A percentile compares a stretch with the other conserved stretches of the same genome.
Conservation (phyloP, 345 rosid species). For the Jatropha curcas region DNA sequence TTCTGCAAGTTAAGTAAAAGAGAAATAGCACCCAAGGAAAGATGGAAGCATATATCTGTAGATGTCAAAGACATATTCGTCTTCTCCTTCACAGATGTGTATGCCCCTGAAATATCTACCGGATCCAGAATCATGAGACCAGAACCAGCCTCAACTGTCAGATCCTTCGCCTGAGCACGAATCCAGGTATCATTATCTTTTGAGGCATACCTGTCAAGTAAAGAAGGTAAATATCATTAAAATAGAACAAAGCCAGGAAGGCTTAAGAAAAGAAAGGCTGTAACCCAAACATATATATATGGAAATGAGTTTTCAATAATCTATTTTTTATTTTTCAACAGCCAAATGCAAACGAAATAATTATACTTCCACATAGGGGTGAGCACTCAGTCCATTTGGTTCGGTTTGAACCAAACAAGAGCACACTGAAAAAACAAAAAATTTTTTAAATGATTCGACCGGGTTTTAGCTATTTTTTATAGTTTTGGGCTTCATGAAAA, state of each 20-base stretch:
- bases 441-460: too few species aligned
- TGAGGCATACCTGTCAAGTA: slow-evolving; percentile 73
- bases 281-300: background rate
- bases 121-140: slow-evolving; percentile 92
- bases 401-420: too few species aligned
- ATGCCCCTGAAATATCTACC: slow-evolving; percentile 87
- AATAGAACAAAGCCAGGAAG: background rate
- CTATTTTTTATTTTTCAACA: too few species aligned
- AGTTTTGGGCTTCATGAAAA: too few species aligned
- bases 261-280: background rate
- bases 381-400: too few species aligned
- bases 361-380: too few species aligned
- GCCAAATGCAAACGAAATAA: background rate
- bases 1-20: slow-evolving; percentile 81
- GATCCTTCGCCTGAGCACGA: slow-evolving; percentile 78
- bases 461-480: too few species aligned
- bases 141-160: slow-evolving; percentile 91
- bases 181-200: slow-evolving; percentile 96
- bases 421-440: too few species aligned
- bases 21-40: slow-evolving; percentile 84
- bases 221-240: background rate
- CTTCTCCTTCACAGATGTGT: slow-evolving; percentile 87
- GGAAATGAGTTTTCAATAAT: background rate
- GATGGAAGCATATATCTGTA: slow-evolving; percentile 81
- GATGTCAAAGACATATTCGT: slow-evolving; percentile 80